Evolutionary conservation across 176 grass and related monocot species (phyloP).

Genomic region (barley (Hordeum vulgare)): MorexV3_pseudomolecules_assembly NC_058518.1:392659121-392659620

Average conservation of each 20-base stretch:
- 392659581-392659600: slow-evolving; percentile 94
- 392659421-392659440: slow-evolving; percentile 71
- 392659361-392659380: background rate
- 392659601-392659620: slow-evolving; percentile 82
- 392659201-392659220: background rate
- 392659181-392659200: background rate
- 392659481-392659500: slow-evolving; percentile 46
- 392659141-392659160: slow-evolving; percentile 68
- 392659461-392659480: slow-evolving; percentile 79
- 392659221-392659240: background rate
- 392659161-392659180: slow-evolving; percentile 57
- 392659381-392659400: background rate
- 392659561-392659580: slow-evolving; percentile 86
- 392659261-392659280: slow-evolving; percentile 92
- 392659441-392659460: slow-evolving; percentile 67
- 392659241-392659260: background rate
- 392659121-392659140: slow-evolving; percentile 70
- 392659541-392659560: background rate
- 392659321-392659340: slow-evolving; percentile 26
- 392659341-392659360: background rate
- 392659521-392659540: background rate
- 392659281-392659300: slow-evolving; percentile 92
- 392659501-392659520: background rate
- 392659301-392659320: slow-evolving; percentile 78
- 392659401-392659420: slow-evolving; percentile 43